Percentiles rank a stretch among this genome's conserved stretches.
Conservation (phyloP, 768 basidiomycete genomes). For the Porphyrellus cyaneotinctus region DNA sequence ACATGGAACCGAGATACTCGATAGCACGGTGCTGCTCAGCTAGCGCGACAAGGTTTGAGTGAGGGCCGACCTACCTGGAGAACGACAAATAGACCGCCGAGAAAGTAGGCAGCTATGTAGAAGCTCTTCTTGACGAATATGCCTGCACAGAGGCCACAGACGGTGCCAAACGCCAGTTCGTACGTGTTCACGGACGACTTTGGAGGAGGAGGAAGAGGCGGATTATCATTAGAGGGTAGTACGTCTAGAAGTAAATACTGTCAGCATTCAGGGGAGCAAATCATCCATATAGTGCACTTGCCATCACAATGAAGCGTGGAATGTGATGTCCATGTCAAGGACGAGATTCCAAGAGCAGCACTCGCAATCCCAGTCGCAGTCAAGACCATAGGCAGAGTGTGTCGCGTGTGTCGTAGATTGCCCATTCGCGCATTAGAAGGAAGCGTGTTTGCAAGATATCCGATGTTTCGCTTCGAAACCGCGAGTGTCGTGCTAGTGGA, state of each 20-base stretch:
- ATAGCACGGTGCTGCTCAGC: conserved; percentile 3
- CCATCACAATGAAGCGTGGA: conserved; percentile 50
- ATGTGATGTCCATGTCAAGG: conserved; percentile 30
- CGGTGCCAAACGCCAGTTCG: conserved; percentile 86
- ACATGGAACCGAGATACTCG: conserved; percentile 76
- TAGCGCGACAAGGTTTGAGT: neutral
- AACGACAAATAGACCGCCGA: conserved; percentile 90
- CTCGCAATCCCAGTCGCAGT: conserved; percentile 36
- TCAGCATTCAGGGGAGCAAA: neutral
- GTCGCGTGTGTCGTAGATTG: conserved; percentile 4
- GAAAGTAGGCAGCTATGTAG: conserved; percentile 71
- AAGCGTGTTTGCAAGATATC: neutral
- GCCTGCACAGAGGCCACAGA: conserved; percentile 84
- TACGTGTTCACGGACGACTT: conserved; percentile 72
- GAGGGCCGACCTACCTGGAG: conserved; percentile 61
- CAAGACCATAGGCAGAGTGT: conserved; percentile 17
- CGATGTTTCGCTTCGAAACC: conserved; percentile 1
- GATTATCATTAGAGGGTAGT: conserved; percentile 5
- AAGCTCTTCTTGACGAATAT: conserved; percentile 96
- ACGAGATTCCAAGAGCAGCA: conserved; percentile 43
- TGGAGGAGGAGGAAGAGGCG: conserved; percentile 44
- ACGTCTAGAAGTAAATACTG: conserved; percentile 7
- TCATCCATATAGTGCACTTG: conserved; percentile 22
- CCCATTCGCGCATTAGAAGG: neutral
- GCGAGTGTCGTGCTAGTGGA: neutral